A percentile compares a stretch with the other conserved stretches of the same genome.
Conservation (phyloP, 768 basidiomycete species). For the Mycena vulgaris region DNA sequence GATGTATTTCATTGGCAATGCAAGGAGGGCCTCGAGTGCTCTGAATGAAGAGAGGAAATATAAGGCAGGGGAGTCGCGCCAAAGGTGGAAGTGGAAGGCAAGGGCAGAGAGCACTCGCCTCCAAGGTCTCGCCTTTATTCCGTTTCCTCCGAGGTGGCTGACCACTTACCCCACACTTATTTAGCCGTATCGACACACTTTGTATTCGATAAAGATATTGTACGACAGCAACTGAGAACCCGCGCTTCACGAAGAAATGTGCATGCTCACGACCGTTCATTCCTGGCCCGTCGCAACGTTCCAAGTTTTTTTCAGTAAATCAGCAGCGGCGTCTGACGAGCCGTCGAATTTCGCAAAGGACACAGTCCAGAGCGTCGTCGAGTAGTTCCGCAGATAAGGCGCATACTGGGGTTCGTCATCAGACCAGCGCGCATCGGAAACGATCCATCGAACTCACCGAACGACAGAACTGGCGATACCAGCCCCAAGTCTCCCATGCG, state of each 20-base stretch:
- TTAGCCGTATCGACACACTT: background rate
- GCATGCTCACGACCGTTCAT: constrained; percentile 4
- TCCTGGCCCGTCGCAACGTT: constrained; percentile 78
- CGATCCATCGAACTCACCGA: constrained; percentile 63
- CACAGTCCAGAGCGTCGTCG: constrained; percentile 77
- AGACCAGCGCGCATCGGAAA: background rate
- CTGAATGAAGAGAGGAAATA: background rate
- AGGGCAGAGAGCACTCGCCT: background rate
- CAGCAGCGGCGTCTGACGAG: constrained; percentile 68
- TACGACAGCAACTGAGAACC: constrained; percentile 8
- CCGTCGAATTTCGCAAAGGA: constrained; percentile 78
- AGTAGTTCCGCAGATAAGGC: constrained; percentile 83
- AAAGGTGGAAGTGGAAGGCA: background rate
- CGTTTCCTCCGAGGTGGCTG: no score
- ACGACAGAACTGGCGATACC: constrained; percentile 92
- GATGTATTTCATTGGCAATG: no score
- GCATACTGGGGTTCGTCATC: constrained; percentile 69
- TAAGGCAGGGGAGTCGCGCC: constrained; percentile 9
- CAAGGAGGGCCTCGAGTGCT: no score
- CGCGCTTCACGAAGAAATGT: background rate
- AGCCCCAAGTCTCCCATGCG: constrained; percentile 91
- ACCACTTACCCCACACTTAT: background rate
- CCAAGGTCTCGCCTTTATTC: background rate
- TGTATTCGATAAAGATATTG: constrained; percentile 7
- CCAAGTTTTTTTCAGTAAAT: constrained; percentile 78